Base-by-base conservation (phyloP, 495 filamentous ascomycete genomes). In the Acidiella bohemica region DNA sequence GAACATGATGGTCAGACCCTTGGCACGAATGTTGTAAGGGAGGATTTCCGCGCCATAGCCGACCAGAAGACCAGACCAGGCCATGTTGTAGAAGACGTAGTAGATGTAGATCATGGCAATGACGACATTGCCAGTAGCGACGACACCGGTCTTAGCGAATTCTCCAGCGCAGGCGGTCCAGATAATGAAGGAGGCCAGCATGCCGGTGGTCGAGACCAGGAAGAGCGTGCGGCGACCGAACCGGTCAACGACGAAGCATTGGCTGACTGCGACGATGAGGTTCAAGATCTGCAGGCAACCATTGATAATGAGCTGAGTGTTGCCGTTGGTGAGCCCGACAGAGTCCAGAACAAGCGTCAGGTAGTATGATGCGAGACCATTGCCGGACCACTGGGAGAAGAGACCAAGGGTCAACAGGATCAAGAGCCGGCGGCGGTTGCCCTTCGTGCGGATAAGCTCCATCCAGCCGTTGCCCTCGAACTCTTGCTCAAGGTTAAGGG, bases 11-110 rank as follows among this genome's bases (percentile, higher is more conserved):
- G 79, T 75, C 62, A 80, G 71, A 30, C 77, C 78, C 65, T 81
- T 84, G 32, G 76, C 75, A 18, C 76, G 72, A 41, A 81, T 62
- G 32, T 70, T 67, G 60, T 78, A 84, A 0, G 76, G 76, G n/a
- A 79, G 60, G 24, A 82, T 72, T 59, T 81, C 78, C 19, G 78
- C 53, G 12, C 53, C 41, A 37, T 62, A 62, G 21, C 75, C 72
- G 32, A 79, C 70, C 20, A 80, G 61, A 37, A 81, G 59, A 32
- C 75, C 48, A 33, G 53, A 47, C 46, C 51, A 57, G 22, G 59
- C 56, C 30, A 55, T 34, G 10, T 50, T 47, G 41, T 60, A 53
- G 34, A 54, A 39, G 20, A 53, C 48, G 36, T 36, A 51, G 45
- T 51, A 58, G 36, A 58, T 49, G 44, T 50, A 61, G 33, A 61